Evolutionary conservation across 345 rosid species (phyloP).

Genomic region (Euphorbia peplus): DNA sequence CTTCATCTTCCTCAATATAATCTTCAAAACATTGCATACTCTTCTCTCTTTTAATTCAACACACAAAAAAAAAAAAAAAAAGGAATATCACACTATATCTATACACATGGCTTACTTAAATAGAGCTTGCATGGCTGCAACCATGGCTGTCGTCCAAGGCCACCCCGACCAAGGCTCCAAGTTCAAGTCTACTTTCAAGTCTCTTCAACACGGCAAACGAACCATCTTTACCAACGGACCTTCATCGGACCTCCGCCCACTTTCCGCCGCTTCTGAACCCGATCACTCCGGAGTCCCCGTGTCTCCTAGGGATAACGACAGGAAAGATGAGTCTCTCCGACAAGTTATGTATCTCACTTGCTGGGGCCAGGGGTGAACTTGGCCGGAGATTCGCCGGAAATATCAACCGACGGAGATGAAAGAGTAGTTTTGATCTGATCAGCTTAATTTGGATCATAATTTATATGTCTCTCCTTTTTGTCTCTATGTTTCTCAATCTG

Average conservation of each 20-base stretch:
- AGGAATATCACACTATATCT: conserved; percentile 23
- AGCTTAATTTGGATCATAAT: too few species aligned
- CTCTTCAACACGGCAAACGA: conserved; percentile 47
- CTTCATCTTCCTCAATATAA: not conserved
- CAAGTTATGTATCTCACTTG: conserved; percentile 86
- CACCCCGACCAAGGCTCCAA: conserved; percentile 57
- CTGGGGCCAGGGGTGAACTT: conserved; percentile 65
- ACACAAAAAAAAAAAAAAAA: too few species aligned
- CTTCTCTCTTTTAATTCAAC: too few species aligned
- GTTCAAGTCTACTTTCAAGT: conserved; percentile 42
- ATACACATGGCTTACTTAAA: conserved; percentile 55
- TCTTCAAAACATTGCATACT: not conserved
- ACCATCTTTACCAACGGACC: conserved; percentile 33
- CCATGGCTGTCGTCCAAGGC: conserved; percentile 62
- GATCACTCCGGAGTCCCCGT: conserved; percentile 31
- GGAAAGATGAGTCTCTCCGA: conserved; percentile 66
- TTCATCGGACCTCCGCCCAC: conserved; percentile 50
- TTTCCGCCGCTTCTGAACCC: conserved; percentile 41
- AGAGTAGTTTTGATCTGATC: too few species aligned
- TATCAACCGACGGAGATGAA: too few species aligned
- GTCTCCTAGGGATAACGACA: conserved; percentile 16
- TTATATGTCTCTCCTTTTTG: too few species aligned
- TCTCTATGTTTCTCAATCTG: too few species aligned
- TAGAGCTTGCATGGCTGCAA: conserved; percentile 73
- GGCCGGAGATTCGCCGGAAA: too few species aligned